Percentiles rank a stretch among this genome's conserved stretches.
phyloP scores from a whole-genome alignment of 2,329 filamentous ascomycete genomes.

The Chalaropsis thielavioides region DNA sequence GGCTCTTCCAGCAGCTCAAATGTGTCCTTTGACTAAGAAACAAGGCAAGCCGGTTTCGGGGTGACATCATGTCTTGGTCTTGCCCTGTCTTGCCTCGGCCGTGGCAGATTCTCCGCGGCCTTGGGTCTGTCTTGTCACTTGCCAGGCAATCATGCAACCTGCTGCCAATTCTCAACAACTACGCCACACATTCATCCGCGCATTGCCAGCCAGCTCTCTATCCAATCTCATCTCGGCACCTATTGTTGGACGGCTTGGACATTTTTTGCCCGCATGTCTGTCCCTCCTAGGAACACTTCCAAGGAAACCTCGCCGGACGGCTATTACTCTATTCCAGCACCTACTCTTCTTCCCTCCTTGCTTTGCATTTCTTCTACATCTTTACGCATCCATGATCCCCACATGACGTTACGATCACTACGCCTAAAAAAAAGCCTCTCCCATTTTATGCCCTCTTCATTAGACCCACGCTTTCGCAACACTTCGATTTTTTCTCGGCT shows the following conservation, averaged over 20 bases:
- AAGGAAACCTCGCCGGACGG: background rate
- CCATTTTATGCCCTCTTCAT: background rate
- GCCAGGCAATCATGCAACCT: background rate
- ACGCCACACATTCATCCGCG: background rate
- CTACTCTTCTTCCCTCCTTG: background rate
- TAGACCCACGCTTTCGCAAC: background rate
- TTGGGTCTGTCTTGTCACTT: background rate
- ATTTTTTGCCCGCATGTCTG: background rate
- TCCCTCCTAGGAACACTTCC: background rate
- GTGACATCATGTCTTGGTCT: background rate
- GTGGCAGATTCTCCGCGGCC: background rate
- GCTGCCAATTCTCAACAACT: background rate
- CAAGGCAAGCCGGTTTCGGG: background rate
- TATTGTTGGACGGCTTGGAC: background rate
- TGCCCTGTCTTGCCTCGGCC: background rate
- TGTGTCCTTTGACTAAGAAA: constrained; percentile 39
- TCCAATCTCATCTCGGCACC: background rate
- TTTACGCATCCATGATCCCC: background rate
- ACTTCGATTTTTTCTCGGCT: background rate
- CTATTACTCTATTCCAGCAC: no score
- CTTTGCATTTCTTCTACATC: background rate
- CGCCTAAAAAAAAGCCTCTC: background rate
- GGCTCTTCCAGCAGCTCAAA: constrained; percentile 39
- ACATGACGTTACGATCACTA: constrained; percentile 4
- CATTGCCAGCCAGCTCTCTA: background rate